These are phyloP conservation scores for Polytrichum formosum DNA, from an alignment of 225 moss, liverwort and hornwort genomes.

Conservation along the genomic window DNA sequence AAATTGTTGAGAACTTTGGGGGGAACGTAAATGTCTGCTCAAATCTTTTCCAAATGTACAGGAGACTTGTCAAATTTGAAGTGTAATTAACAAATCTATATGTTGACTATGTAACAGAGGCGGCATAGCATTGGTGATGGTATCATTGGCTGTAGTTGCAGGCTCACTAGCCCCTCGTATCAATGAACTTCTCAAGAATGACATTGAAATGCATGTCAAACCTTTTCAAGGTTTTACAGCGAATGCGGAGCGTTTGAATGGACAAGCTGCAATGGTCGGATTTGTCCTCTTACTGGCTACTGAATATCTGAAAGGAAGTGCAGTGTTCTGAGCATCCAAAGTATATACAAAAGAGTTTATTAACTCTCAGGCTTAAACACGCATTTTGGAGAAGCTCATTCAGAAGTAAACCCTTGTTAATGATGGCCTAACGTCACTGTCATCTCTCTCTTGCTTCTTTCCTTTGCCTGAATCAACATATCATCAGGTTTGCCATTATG, in stretches of 20 bases:
- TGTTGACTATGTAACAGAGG: conserved; percentile 14
- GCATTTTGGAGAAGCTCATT: too few species aligned
- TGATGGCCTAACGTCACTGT: too few species aligned
- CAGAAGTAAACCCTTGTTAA: too few species aligned
- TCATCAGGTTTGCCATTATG: too few species aligned
- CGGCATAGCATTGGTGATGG: conserved; percentile 14
- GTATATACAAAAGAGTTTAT: neutral
- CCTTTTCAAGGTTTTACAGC: conserved; percentile 23
- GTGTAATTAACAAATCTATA: too few species aligned
- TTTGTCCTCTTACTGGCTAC: conserved; percentile 22
- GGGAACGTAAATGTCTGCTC: too few species aligned
- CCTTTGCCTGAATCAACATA: too few species aligned
- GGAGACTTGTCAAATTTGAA: too few species aligned
- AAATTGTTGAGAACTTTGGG: too few species aligned
- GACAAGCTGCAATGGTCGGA: conserved; percentile 28
- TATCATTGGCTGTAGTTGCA: conserved; percentile 10
- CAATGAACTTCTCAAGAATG: conserved; percentile 14
- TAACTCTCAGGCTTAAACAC: too few species aligned
- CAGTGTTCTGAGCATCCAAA: conserved; percentile 15
- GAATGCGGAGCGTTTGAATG: conserved; percentile 28
- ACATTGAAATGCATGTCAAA: conserved; percentile 9
- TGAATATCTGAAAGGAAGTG: conserved; percentile 25
- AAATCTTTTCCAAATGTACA: too few species aligned
- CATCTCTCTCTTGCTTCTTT: too few species aligned
- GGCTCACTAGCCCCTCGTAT: conserved; percentile 15